Base-by-base conservation (phyloP, 2,329 filamentous ascomycete species). In the Xylariaceae sp. region DNA sequence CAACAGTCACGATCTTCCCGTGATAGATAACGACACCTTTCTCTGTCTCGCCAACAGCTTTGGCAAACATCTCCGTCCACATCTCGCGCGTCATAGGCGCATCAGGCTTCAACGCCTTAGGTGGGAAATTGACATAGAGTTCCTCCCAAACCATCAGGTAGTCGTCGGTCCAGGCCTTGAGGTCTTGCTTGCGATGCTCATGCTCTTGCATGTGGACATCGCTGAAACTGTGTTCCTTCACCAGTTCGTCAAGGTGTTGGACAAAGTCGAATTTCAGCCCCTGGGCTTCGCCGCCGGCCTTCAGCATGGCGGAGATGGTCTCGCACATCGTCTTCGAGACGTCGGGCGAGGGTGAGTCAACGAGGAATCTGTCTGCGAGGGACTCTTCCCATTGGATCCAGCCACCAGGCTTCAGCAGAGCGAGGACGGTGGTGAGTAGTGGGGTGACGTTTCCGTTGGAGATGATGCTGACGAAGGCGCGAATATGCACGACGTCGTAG, bases 71-170 rank as follows among this genome's bases (percentile, higher is more conserved):
- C 2, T 65, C 59, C 3, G 52, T 23, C 60, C 62, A 70, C 2
- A 51, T 11, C 50, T 70, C 67, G 8, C 60, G 50, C 2, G 66
- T 64, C 39, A 67, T 45, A 6, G 66, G 61, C 3, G 64, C 63
- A 4, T 66, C 10, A 1, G 65, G 62, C 2, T 55, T 49, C 11
- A 59, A 17, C 4, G 61, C 59, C 56, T 64, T 64, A 2, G 63
- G 53, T 3, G 66, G 63, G 37, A 67, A 68, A n/a, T 62, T 58
- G 1, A 61, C 56, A 4, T 60, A 53, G 0, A 68, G 53, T 15
- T 71, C 68, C 42, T 67, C 62, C 55, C 67, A 69, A 1, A 69
- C 65, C 64, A 70, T 68, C 11, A 70, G 47, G 44, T 66, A 67
- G 39, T 70, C 59, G 2, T 70, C 67, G 0, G 68, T 68, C 66